These are phyloP conservation scores for Ceratocystis variospora DNA, from an alignment of 2,329 filamentous ascomycete species.

Conservation along the genomic window DNA sequence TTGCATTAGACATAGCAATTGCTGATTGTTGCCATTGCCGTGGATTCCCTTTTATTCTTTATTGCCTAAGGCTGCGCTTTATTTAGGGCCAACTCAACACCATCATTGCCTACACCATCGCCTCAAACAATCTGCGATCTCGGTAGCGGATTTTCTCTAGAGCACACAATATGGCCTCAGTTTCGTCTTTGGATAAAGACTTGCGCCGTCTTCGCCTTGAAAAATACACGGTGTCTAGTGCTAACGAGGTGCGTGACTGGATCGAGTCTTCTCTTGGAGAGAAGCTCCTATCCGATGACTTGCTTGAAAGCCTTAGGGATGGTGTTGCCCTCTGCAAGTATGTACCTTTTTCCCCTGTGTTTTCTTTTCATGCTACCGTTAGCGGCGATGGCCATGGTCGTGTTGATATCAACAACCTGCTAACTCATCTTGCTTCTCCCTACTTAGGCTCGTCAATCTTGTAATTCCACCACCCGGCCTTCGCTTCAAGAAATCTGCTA, in stretches of 20 bases:
- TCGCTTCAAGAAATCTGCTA: slow-evolving; percentile 79
- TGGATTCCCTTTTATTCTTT: too few relatives aligned
- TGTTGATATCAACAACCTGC: not conserved
- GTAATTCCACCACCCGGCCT: slow-evolving; percentile 62
- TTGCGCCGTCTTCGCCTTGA: slow-evolving; percentile 84
- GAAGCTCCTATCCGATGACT: slow-evolving; percentile 55
- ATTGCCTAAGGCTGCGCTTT: too few relatives aligned
- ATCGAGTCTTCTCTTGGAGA: slow-evolving; percentile 71
- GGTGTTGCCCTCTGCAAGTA: slow-evolving; percentile 88
- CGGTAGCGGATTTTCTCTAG: too few relatives aligned
- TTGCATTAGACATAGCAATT: too few relatives aligned
- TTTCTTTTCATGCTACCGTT: too few relatives aligned
- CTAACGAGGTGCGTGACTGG: slow-evolving; percentile 72
- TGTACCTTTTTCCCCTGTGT: slow-evolving; percentile 23
- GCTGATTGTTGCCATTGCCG: too few relatives aligned
- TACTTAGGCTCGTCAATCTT: slow-evolving; percentile 62
- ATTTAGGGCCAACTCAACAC: too few relatives aligned
- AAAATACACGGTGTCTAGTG: slow-evolving; percentile 82
- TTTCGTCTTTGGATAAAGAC: slow-evolving; percentile 87
- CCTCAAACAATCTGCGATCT: too few relatives aligned
- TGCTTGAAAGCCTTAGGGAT: slow-evolving; percentile 78
- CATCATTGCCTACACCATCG: not conserved
- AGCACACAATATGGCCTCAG: slow-evolving; percentile 61
- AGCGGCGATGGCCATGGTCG: not conserved
- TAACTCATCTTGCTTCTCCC: not conserved